phyloP scores from a whole-genome alignment of 129 eudicot genomes.

The Silybum marianum region DNA sequence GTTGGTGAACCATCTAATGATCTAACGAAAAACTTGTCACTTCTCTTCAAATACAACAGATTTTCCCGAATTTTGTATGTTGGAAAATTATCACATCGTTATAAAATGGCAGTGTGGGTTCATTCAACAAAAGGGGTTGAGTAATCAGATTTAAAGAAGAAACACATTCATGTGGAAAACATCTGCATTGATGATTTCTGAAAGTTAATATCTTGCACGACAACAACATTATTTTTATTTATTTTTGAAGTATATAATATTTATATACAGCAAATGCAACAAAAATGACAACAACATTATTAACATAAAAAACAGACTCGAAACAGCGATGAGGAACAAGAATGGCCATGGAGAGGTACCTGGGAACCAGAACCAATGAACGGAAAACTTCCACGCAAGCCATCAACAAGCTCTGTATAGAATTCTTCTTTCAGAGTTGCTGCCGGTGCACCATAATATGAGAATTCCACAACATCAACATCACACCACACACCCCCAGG shows the following conservation, averaged over 20 bases:
- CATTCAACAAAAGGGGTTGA: background rate
- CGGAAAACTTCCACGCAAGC: constrained; percentile 73
- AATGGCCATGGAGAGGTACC: constrained; percentile 39
- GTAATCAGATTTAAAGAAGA: background rate
- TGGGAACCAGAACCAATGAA: constrained; percentile 87
- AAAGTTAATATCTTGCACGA: background rate
- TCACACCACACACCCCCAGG: constrained; percentile 98
- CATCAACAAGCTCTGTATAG: constrained; percentile 76
- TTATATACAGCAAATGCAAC: no score
- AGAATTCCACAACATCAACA: constrained; percentile 82
- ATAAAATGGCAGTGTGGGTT: background rate
- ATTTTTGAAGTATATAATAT: no score
- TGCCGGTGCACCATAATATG: constrained; percentile 80
- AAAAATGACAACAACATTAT: background rate
- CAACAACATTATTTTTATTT: background rate
- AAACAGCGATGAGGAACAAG: background rate
- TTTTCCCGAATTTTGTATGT: background rate
- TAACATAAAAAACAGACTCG: background rate
- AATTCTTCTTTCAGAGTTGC: constrained; percentile 69
- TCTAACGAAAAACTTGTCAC: background rate
- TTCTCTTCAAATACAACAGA: background rate
- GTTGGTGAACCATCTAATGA: background rate
- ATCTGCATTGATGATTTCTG: background rate
- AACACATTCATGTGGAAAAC: background rate
- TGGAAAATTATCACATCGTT: background rate